A percentile compares a stretch with the other conserved stretches of the same genome.
These are phyloP conservation scores for Chytriomyces sp. DNA, from an alignment of 192 early-diverging fungal genomes.

Conservation along the genomic window DNA sequence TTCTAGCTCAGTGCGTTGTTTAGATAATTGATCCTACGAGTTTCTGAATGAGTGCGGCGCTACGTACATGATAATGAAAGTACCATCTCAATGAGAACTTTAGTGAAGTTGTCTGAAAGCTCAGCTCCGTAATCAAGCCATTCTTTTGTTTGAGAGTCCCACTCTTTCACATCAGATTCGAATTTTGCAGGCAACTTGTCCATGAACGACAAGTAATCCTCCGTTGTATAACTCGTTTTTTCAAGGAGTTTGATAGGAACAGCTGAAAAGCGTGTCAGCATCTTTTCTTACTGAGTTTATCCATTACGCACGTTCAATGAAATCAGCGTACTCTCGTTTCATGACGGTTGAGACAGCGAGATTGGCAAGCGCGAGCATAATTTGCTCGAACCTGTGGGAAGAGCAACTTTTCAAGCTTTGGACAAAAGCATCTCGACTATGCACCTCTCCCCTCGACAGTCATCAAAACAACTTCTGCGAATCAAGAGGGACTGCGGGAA, in stretches of 20 bases:
- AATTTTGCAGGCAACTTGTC: neutral
- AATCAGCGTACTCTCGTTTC: conserved; percentile 10
- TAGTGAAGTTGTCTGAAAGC: conserved; percentile 2
- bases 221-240: too few relatives aligned
- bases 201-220: neutral
- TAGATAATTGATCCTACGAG: neutral
- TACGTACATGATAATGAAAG: neutral
- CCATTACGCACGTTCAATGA: conserved; percentile 1
- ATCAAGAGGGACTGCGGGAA: conserved; percentile 31
- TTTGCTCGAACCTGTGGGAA: conserved; percentile 34
- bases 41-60: neutral
- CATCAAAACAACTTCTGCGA: conserved; percentile 37
- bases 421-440: neutral
- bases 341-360: conserved; percentile 27
- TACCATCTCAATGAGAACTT: conserved; percentile 2
- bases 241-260: neutral
- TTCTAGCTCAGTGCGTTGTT: neutral
- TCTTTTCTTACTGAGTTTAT: too few relatives aligned
- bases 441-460: conserved; percentile 42
- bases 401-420: neutral
- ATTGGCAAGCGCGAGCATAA: conserved; percentile 38
- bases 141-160: neutral
- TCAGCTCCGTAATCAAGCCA: conserved; percentile 16
- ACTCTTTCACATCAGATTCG: neutral
- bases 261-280: too few relatives aligned